These are phyloP conservation scores for Zymoseptoria pseudotritici DNA, from an alignment of 2,329 filamentous ascomycete species.

Conservation along the genomic window DNA sequence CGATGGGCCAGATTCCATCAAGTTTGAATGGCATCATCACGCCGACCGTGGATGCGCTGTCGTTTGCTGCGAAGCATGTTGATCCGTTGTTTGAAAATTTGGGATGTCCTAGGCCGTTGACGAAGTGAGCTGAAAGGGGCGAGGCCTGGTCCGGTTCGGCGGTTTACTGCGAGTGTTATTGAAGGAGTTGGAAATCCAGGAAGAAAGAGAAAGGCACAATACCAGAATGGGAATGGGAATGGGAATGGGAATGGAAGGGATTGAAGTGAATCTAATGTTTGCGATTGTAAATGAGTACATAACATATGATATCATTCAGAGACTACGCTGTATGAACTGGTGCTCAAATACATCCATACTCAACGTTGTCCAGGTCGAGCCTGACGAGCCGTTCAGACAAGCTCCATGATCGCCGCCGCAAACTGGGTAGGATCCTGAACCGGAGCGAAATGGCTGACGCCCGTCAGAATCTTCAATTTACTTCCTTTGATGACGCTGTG, in stretches of 20 bases:
- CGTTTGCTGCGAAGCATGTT: slow-evolving; percentile 28
- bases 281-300: neutral
- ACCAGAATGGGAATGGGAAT: neutral
- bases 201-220: neutral
- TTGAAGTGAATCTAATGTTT: neutral
- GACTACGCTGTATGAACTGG: neutral
- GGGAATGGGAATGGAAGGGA: neutral
- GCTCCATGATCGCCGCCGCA: slow-evolving; percentile 10
- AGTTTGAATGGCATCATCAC: slow-evolving; percentile 33
- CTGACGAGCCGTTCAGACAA: neutral
- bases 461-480: slow-evolving; percentile 29
- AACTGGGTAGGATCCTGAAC: slow-evolving; percentile 33
- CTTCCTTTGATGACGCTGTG: slow-evolving; percentile 34
- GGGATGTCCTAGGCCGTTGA: slow-evolving; percentile 27
- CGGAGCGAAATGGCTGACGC: slow-evolving; percentile 40
- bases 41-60: slow-evolving; percentile 31
- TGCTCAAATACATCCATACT: neutral
- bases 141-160: neutral
- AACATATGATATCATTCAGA: neutral
- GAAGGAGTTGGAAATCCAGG: neutral
- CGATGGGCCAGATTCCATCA: slow-evolving; percentile 31
- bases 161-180: neutral
- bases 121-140: neutral
- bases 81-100: slow-evolving; percentile 27
- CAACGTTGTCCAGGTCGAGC: neutral